phyloP scores from a whole-genome alignment of 2,329 filamentous ascomycete genomes.

The Aspergillus clavatus region DNA sequence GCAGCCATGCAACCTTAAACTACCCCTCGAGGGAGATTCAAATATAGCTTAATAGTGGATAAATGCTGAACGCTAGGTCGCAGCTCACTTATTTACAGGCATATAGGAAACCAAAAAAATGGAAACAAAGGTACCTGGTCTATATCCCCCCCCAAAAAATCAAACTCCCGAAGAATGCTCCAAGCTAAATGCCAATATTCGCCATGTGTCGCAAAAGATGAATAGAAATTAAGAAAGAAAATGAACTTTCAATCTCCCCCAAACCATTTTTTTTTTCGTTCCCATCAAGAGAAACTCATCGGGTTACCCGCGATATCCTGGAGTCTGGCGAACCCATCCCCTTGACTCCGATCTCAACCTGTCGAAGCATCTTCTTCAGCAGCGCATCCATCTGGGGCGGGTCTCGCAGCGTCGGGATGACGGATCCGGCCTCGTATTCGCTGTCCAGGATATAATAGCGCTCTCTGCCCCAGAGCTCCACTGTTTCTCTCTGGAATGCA shows the following conservation, averaged over 20 bases:
- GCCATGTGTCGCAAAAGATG: not conserved
- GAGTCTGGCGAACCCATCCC: slow-evolving; percentile 26
- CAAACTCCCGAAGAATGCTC: not conserved
- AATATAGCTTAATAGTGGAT: not conserved
- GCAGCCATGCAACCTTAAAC: slow-evolving; percentile 12
- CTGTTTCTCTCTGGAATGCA: slow-evolving; percentile 29
- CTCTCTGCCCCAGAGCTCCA: slow-evolving; percentile 27
- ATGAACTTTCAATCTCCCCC: not conserved
- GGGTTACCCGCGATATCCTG: slow-evolving; percentile 16
- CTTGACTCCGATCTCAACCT: slow-evolving; percentile 26
- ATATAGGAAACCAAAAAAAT: slow-evolving; percentile 1
- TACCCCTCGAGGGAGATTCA: not conserved
- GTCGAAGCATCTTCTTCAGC: slow-evolving; percentile 28
- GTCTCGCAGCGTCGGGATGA: slow-evolving; percentile 27
- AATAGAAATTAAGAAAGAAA: slow-evolving; percentile 5
- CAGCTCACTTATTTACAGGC: slow-evolving; percentile 15
- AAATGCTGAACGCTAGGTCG: no score
- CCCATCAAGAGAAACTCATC: no score
- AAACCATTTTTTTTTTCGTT: not conserved
- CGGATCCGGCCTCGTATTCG: slow-evolving; percentile 35
- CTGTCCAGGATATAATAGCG: slow-evolving; percentile 32
- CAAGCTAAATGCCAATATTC: not conserved
- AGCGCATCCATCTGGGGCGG: slow-evolving; percentile 23
- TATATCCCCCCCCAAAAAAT: not conserved
- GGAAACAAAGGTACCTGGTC: not conserved